Percentiles rank a stretch among this genome's conserved stretches.
Evolutionary conservation across 1,284 basidiomycete genomes (phyloP).

Genomic region (Marasmius oreades): DNA sequence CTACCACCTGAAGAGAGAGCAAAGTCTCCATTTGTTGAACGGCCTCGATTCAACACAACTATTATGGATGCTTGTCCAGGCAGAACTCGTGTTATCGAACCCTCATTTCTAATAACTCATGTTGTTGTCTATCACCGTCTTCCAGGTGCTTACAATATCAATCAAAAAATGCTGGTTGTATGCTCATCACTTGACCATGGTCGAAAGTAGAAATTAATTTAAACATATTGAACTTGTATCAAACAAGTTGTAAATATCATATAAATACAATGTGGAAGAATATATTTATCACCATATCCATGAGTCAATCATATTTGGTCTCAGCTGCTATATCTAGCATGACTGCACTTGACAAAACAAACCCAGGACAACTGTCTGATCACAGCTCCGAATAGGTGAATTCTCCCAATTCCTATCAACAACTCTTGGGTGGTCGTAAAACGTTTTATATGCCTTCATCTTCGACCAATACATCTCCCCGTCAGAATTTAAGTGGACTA

Average conservation of each 20-base stretch:
- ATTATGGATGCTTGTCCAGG: not conserved
- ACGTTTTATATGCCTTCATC: conserved; percentile 45
- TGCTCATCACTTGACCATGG: not conserved
- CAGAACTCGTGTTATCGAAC: not conserved
- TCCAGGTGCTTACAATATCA: not conserved
- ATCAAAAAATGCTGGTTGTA: not conserved
- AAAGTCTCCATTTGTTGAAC: conserved; percentile 7
- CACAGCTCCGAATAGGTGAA: conserved; percentile 15
- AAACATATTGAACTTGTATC: too few relatives aligned
- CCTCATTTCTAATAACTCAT: not conserved
- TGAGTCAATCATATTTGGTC: conserved; percentile 40
- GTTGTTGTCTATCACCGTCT: not conserved
- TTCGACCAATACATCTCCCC: conserved; percentile 59
- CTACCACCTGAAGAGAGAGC: not conserved
- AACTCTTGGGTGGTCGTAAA: conserved; percentile 29
- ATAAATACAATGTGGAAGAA: too few relatives aligned
- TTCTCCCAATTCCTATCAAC: conserved; percentile 9
- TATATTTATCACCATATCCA: conserved; percentile 17
- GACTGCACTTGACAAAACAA: conserved; percentile 25
- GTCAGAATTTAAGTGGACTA: conserved; percentile 36
- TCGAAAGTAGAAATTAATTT: not conserved
- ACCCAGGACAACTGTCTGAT: conserved; percentile 27
- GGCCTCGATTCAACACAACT: not conserved
- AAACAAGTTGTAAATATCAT: too few relatives aligned
- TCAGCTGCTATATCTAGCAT: conserved; percentile 36